Percentiles rank a stretch among this genome's conserved stretches.
Evolutionary conservation across 2,329 filamentous ascomycete genomes (phyloP).

Genomic region (Gremmenia infestans): DNA sequence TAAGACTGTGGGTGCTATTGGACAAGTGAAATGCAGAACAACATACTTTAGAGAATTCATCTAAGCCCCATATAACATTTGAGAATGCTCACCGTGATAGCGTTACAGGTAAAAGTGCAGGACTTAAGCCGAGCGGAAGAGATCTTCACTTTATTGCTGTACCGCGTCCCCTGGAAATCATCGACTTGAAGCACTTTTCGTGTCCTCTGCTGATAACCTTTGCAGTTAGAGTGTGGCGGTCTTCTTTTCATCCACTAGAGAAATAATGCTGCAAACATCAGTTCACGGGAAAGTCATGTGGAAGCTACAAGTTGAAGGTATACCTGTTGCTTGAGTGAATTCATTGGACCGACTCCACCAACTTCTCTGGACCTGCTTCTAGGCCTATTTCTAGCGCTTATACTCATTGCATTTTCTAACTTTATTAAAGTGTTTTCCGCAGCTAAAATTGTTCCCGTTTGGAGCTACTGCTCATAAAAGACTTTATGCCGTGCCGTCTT

Average conservation of each 20-base stretch:
- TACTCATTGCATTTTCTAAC: neutral
- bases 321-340: no score
- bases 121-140: no score
- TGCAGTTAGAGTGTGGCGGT: neutral
- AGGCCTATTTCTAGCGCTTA: neutral
- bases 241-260: no score
- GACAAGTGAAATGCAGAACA: slow-evolving; percentile 34
- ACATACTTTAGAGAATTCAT: neutral
- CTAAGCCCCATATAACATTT: neutral
- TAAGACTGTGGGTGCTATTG: slow-evolving; percentile 42
- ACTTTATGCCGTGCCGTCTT: neutral
- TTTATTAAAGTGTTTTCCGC: neutral
- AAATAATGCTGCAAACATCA: no score
- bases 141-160: neutral
- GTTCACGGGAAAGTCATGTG: no score
- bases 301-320: no score
- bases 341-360: neutral
- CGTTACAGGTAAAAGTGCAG: no score
- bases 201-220: neutral
- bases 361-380: neutral
- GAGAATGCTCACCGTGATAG: neutral
- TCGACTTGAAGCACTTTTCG: neutral
- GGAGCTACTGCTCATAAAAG: neutral
- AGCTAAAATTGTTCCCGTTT: neutral
- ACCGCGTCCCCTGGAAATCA: neutral